A percentile compares a stretch with the other conserved stretches of the same genome.
Evolutionary conservation across 768 basidiomycete genomes (phyloP).

Genomic region (Austroboletus festivus): DNA sequence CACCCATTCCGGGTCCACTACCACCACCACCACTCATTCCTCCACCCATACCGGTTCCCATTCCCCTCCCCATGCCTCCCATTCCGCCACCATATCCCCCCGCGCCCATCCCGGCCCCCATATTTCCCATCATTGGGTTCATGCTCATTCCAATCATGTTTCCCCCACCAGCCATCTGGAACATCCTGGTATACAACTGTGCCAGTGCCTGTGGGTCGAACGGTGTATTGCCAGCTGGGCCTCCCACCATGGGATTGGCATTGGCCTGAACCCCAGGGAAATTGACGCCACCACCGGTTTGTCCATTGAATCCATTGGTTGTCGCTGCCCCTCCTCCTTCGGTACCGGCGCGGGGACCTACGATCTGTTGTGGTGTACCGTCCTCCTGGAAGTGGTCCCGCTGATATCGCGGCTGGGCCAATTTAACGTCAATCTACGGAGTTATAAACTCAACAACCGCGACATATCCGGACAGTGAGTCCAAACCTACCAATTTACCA

Average conservation of each 20-base stretch:
- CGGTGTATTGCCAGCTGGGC: slow-evolving; percentile 49
- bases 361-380: slow-evolving; percentile 21
- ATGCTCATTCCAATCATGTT: slow-evolving; percentile 44
- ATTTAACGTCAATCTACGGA: slow-evolving; percentile 90
- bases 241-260: slow-evolving; percentile 25
- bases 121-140: slow-evolving; percentile 35
- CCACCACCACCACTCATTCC: slow-evolving; percentile 40
- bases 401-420: slow-evolving; percentile 88
- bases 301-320: slow-evolving; percentile 31
- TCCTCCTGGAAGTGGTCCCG: slow-evolving; percentile 62
- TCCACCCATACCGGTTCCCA: slow-evolving; percentile 38
- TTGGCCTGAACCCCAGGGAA: slow-evolving; percentile 30
- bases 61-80: slow-evolving; percentile 40
- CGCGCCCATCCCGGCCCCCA: slow-evolving; percentile 31
- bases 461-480: neutral
- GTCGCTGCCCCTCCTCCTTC: slow-evolving; percentile 13
- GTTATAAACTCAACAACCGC: neutral
- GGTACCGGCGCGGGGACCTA: slow-evolving; percentile 2
- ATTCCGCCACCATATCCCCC: slow-evolving; percentile 36
- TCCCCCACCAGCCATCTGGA: slow-evolving; percentile 70
- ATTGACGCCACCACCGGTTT: slow-evolving; percentile 32
- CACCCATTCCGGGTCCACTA: slow-evolving; percentile 38
- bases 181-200: slow-evolving; percentile 93
- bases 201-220: slow-evolving; percentile 95
- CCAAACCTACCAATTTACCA: slow-evolving; percentile 78